Evolutionary conservation across 352 stramenopile species (phyloP).

Genomic region (Pythium plurisporium): DNA sequence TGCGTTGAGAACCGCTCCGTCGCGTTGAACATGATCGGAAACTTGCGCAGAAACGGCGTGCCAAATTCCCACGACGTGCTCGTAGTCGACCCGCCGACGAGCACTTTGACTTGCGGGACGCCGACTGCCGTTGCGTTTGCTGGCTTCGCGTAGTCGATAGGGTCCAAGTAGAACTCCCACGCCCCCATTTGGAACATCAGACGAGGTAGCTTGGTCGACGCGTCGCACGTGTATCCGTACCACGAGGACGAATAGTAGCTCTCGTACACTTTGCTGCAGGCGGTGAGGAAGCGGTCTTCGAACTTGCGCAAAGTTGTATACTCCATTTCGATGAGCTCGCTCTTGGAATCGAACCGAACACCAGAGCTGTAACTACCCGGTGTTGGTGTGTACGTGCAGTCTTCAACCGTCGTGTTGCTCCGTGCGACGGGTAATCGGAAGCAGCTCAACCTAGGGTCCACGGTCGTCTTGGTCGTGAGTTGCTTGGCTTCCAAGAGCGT

Average conservation of each 20-base stretch:
- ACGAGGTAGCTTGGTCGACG: conserved; percentile 1
- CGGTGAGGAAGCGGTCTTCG: not conserved
- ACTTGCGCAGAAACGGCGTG: conserved; percentile 10
- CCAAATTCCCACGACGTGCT: not conserved
- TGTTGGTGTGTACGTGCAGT: not conserved
- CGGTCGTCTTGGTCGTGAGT: not conserved
- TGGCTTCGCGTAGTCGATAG: not conserved
- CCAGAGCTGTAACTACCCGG: not conserved
- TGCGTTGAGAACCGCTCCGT: too few species aligned
- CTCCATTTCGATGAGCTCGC: not conserved
- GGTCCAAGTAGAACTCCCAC: conserved; percentile 10
- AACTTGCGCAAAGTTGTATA: not conserved
- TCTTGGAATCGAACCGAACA: not conserved
- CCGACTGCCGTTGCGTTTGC: not conserved
- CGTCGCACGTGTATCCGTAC: conserved; percentile 6
- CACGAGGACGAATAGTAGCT: not conserved
- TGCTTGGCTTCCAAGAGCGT: not conserved
- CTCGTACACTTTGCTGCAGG: not conserved
- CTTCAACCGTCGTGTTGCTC: not conserved
- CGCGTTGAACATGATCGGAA: conserved; percentile 2
- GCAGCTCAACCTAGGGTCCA: not conserved
- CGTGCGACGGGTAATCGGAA: not conserved
- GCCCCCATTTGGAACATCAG: not conserved
- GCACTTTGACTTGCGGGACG: conserved; percentile 1
- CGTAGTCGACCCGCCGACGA: not conserved